Base-by-base conservation (phyloP, 345 rosid species). In the Passiflora organensis region DNA sequence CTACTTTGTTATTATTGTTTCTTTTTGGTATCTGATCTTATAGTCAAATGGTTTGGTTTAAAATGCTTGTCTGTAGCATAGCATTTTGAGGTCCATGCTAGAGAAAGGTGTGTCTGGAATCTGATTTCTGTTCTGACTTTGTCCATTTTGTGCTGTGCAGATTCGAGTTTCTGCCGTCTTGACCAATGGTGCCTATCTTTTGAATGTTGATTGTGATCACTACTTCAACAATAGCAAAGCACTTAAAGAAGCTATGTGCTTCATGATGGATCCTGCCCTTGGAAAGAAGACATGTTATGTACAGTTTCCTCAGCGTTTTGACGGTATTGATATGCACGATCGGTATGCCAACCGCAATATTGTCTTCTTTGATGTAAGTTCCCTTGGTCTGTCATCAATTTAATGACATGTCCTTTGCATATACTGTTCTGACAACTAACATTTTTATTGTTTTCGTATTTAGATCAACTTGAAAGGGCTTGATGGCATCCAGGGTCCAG, bases 121-220 rank as follows among this genome's bases (percentile, higher is more conserved):
- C 42, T 46, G 41, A 13, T 37, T 37, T 37, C n/a, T 55, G 51
- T 61, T 43, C 63, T 72, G 48, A 63, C 60, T 43, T 58, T 41
- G 54, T 23, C 23, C 41, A n/a, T 37, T 37, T 60, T 60, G 41
- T 75, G 67, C 48, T 56, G 12, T 62, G 62, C 78, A 91, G 98
- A 93, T 93, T 69, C 87, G 99, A 63, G 99, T 93, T 72, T 93
- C 99, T 45, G 97, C 99, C 62, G 99, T 93, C 59, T 78, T 93
- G 59, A 93, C 99, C 69, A 93, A 93, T 68, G 99, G 99, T 65
- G 99, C 99, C 37, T 93, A 78, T 80, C 85, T 93, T 66, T 70
- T 93, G 86, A 93, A 93, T 37, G 99, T 93, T 0, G 99, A 93
- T 71, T 93, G 99, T 83, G 99, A 93, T 83, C 99, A 93, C 82